A percentile compares a stretch with the other conserved stretches of the same genome.
Evolutionary conservation across 2,329 filamentous ascomycete species (phyloP).

Genomic region (Sphaerulina populicola): DNA sequence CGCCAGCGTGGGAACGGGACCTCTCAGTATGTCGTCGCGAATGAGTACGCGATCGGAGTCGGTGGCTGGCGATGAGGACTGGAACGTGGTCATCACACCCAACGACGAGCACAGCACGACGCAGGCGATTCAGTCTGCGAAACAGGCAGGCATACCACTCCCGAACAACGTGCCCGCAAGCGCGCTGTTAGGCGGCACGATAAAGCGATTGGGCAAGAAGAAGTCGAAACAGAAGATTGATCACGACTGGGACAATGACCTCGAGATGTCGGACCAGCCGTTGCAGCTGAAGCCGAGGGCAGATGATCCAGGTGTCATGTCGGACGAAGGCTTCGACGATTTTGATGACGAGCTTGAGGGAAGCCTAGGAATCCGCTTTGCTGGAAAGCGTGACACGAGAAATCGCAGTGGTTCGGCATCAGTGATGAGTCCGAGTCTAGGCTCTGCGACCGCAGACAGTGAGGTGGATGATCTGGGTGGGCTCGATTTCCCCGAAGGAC

Average conservation of each 20-base stretch:
- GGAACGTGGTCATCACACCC: slow-evolving; percentile 73
- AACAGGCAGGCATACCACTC: slow-evolving; percentile 83
- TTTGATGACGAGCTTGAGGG: slow-evolving; percentile 82
- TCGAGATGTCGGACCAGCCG: slow-evolving; percentile 39
- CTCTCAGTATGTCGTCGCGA: slow-evolving; percentile 69
- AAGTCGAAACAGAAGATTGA: slow-evolving; percentile 39
- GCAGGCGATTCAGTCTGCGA: slow-evolving; percentile 79
- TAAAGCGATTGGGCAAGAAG: slow-evolving; percentile 69
- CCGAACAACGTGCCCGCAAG: slow-evolving; percentile 80
- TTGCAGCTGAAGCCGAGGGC: slow-evolving; percentile 38
- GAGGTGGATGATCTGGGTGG: slow-evolving; percentile 89
- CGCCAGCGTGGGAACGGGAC: slow-evolving; percentile 60
- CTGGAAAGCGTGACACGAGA: slow-evolving; percentile 64
- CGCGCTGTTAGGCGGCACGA: slow-evolving; percentile 82
- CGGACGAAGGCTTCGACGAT: slow-evolving; percentile 52
- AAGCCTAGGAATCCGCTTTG: slow-evolving; percentile 82
- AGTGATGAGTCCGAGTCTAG: slow-evolving; percentile 82
- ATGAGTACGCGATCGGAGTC: slow-evolving; percentile 68
- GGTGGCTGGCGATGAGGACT: slow-evolving; percentile 65
- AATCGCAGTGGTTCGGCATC: slow-evolving; percentile 80
- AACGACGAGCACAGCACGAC: slow-evolving; percentile 77
- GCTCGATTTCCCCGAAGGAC: slow-evolving; percentile 74
- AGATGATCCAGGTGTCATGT: slow-evolving; percentile 28
- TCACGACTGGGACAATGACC: slow-evolving; percentile 46
- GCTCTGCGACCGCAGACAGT: slow-evolving; percentile 88